Conservation (phyloP, 805 yeast species). For the Candida methanosorbosa region DNA sequence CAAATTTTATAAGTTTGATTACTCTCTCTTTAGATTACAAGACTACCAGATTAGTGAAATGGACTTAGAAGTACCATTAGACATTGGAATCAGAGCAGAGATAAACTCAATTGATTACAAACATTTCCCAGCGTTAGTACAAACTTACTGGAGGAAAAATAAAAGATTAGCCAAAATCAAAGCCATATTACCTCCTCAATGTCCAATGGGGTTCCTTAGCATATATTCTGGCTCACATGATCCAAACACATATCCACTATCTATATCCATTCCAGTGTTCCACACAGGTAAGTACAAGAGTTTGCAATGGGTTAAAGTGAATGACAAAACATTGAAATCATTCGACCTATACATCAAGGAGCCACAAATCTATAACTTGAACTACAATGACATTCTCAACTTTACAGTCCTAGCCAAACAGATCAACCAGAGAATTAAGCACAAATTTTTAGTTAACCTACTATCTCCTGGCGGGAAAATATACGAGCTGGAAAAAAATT, state of each 20-base stretch:
- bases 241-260: slow-evolving; percentile 47
- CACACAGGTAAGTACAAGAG: slow-evolving; percentile 61
- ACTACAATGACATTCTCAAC: slow-evolving; percentile 47
- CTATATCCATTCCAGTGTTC: slow-evolving; percentile 64
- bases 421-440: slow-evolving; percentile 27
- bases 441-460: slow-evolving; percentile 46
- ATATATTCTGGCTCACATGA: slow-evolving; percentile 54
- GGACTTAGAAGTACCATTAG: slow-evolving; percentile 61
- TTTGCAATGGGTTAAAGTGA: slow-evolving; percentile 54
- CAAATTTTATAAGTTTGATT: slow-evolving; percentile 59
- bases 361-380: slow-evolving; percentile 69
- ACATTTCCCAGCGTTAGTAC: slow-evolving; percentile 50
- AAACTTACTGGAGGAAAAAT: slow-evolving; percentile 61
- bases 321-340: slow-evolving; percentile 54
- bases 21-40: slow-evolving; percentile 61
- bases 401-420: slow-evolving; percentile 58
- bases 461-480: slow-evolving; percentile 84
- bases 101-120: slow-evolving; percentile 27
- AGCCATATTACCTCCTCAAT: slow-evolving; percentile 68
- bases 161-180: slow-evolving; percentile 68
- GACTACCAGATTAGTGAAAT: slow-evolving; percentile 78
- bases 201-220: slow-evolving; percentile 61
- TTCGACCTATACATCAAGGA: slow-evolving; percentile 76
- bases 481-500: slow-evolving; percentile 41
- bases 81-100: slow-evolving; percentile 58